phyloP scores from a whole-genome alignment of 2,329 filamentous ascomycete genomes.

The Zasmidium angulare region DNA sequence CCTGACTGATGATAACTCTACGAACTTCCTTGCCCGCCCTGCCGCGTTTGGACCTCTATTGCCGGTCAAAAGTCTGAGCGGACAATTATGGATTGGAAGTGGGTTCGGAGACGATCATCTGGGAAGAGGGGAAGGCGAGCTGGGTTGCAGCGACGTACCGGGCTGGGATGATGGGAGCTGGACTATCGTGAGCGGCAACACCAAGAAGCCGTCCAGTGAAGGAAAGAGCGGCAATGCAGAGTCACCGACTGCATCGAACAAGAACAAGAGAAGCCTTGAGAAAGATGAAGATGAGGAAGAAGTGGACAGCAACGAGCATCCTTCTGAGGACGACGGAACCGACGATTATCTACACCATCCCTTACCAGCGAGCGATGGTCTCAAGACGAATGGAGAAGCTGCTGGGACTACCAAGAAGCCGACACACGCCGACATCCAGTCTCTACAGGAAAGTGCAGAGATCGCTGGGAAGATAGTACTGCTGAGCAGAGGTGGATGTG shows the following conservation, averaged over 20 bases:
- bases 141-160: conserved; percentile 92
- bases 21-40: conserved; percentile 89
- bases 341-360: conserved; percentile 77
- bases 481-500: conserved; percentile 88
- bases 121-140: conserved; percentile 70
- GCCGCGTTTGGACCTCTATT: conserved; percentile 87
- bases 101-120: conserved; percentile 81
- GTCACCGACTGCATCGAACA: conserved; percentile 22
- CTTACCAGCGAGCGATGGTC: conserved; percentile 44
- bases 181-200: conserved; percentile 8
- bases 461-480: conserved; percentile 92
- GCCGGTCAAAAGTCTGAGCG: conserved; percentile 74
- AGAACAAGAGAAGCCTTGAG: conserved; percentile 24
- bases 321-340: conserved; percentile 68
- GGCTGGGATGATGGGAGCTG: conserved; percentile 70
- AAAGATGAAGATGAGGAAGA: conserved; percentile 10
- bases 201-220: conserved; percentile 22
- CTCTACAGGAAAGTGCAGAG: conserved; percentile 85
- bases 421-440: conserved; percentile 83
- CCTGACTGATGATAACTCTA: conserved; percentile 96
- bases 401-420: conserved; percentile 38
- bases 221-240: conserved; percentile 16
- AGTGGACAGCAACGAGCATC: conserved; percentile 51
- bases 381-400: conserved; percentile 35
- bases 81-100: conserved; percentile 88